These are phyloP conservation scores for Alnus glutinosa DNA, from an alignment of 306 rosid species.

Conservation along the genomic window DNA sequence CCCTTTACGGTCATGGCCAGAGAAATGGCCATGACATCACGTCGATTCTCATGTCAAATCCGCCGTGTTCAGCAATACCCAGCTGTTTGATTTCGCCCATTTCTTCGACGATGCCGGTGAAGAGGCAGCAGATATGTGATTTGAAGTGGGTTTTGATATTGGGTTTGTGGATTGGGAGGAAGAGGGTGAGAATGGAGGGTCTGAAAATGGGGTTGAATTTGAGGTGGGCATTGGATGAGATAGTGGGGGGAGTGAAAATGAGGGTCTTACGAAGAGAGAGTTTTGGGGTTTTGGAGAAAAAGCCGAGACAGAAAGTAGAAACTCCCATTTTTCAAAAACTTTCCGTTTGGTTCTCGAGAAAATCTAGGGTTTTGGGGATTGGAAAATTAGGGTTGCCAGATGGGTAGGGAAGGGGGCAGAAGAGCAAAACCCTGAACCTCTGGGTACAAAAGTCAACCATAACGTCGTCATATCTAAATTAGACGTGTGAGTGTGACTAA, in stretches of 20 bases:
- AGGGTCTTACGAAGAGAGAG: conserved; percentile 4
- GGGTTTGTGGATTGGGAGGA: conserved; percentile 31
- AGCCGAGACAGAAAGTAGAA: conserved; percentile 18
- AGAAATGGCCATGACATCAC: too few species aligned
- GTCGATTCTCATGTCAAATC: conserved; percentile 56
- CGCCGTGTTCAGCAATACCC: conserved; percentile 50
- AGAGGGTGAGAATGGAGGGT: conserved; percentile 39
- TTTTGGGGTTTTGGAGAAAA: conserved; percentile 30
- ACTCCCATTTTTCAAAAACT: conserved; percentile 33
- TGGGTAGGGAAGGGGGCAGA: too few species aligned
- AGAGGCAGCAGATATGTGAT: conserved; percentile 42
- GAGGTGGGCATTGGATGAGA: conserved; percentile 30
- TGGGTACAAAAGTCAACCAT: neutral
- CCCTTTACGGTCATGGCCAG: too few species aligned
- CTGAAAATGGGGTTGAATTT: conserved; percentile 38
- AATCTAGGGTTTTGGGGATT: conserved; percentile 27
- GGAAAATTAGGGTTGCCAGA: neutral
- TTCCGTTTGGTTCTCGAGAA: neutral
- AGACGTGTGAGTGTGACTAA: too few species aligned
- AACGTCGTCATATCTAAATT: neutral
- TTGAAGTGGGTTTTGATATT: conserved; percentile 20
- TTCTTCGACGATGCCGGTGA: conserved; percentile 94
- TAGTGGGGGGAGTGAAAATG: neutral
- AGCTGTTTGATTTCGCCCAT: conserved; percentile 64
- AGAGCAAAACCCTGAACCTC: neutral